A percentile compares a stretch with the other conserved stretches of the same genome.
Evolutionary conservation across 495 filamentous ascomycete species (phyloP).

Genomic region (Aspergillus sclerotioniger): DNA sequence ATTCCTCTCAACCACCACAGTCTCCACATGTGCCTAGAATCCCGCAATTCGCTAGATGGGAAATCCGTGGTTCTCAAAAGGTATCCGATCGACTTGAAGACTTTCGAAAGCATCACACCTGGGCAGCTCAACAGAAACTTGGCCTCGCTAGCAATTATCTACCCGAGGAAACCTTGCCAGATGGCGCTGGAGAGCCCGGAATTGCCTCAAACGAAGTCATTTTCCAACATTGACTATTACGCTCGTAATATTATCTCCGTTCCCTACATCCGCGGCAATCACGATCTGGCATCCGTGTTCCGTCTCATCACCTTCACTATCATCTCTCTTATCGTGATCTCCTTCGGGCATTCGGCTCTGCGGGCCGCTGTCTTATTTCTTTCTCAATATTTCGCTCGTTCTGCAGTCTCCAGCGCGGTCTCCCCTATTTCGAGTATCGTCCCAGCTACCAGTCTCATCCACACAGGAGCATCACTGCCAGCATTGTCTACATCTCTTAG

Average conservation of each 20-base stretch:
- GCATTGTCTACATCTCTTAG: constrained; percentile 20
- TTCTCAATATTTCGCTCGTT: constrained; percentile 27
- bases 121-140: constrained; percentile 73
- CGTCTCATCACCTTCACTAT: constrained; percentile 42
- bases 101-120: constrained; percentile 69
- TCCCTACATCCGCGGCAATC: constrained; percentile 30
- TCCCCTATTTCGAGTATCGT: constrained; percentile 12
- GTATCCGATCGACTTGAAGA: constrained; percentile 69
- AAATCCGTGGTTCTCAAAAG: constrained; percentile 54
- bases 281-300: constrained; percentile 38
- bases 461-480: constrained; percentile 22
- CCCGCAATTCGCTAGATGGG: constrained; percentile 49
- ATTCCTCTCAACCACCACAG: constrained; percentile 52
- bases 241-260: constrained; percentile 27
- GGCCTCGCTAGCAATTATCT: constrained; percentile 59
- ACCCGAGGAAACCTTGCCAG: constrained; percentile 32
- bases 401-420: constrained; percentile 23
- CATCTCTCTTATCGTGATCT: constrained; percentile 37
- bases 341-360: constrained; percentile 34
- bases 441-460: constrained; percentile 20
- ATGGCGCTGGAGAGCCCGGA: constrained; percentile 19
- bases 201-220: constrained; percentile 12
- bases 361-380: constrained; percentile 25
- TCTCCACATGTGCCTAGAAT: constrained; percentile 70
- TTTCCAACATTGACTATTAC: constrained; percentile 29